Evolutionary conservation across 345 rosid genomes (phyloP).

Genomic region (Eucalyptus marginata): DNA sequence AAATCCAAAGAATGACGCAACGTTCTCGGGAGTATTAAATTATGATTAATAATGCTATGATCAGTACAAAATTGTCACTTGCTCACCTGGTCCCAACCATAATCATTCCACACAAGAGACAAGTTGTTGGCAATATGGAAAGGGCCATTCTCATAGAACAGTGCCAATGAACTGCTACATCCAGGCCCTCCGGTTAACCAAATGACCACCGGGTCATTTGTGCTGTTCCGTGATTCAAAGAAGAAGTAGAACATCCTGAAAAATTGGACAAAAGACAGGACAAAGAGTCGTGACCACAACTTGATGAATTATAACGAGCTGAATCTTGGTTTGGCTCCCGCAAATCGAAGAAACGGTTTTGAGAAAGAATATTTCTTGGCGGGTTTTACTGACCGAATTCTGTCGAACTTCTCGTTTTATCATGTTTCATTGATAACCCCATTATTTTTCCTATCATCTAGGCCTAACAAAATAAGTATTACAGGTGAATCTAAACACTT

Average conservation of each 20-base stretch:
- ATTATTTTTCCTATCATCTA: background rate
- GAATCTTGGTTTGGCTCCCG: background rate
- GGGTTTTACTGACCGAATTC: background rate
- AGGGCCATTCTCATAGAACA: slow-evolving; percentile 91
- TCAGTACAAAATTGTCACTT: background rate
- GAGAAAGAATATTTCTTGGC: background rate
- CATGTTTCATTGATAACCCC: background rate
- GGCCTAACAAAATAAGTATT: background rate
- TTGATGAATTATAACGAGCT: background rate
- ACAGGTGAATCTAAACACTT: background rate
- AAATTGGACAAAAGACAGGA: background rate
- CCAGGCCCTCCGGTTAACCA: slow-evolving; percentile 97
- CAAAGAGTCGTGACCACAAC: background rate
- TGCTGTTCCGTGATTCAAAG: slow-evolving; percentile 55
- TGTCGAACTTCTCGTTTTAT: background rate
- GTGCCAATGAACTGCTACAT: slow-evolving; percentile 72
- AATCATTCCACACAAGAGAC: slow-evolving; percentile 72
- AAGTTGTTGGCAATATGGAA: slow-evolving; percentile 36
- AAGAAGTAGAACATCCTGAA: slow-evolving; percentile 21
- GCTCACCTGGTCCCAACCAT: slow-evolving; percentile 77
- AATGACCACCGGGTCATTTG: slow-evolving; percentile 64
- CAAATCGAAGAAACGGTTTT: background rate
- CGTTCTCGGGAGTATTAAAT: background rate
- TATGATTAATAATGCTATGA: background rate
- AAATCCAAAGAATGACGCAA: background rate